Evolutionary conservation across 2,329 filamentous ascomycete genomes (phyloP).

Genomic region (Byssochlamys sp.): DNA sequence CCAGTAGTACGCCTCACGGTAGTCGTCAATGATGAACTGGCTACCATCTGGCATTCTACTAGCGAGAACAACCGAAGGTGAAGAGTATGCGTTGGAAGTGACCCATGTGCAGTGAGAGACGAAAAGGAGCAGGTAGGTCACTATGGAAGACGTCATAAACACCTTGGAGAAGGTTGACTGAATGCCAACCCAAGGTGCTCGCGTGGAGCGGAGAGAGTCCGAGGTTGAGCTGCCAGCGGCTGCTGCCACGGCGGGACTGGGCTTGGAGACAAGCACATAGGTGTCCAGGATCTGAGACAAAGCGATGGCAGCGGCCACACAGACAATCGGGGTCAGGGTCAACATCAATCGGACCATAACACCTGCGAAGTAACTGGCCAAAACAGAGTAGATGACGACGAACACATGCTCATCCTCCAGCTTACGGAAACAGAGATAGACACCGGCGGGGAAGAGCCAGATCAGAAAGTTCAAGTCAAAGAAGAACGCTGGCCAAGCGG

Average conservation of each 20-base stretch:
- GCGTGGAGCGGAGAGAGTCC: conserved; percentile 55
- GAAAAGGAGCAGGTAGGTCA: conserved; percentile 78
- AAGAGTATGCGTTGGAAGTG: conserved; percentile 96
- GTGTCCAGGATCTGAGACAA: conserved; percentile 80
- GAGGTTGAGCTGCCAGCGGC: conserved; percentile 23
- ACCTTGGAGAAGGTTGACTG: conserved; percentile 71
- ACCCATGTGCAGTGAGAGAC: conserved; percentile 99
- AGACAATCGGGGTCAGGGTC: conserved; percentile 90
- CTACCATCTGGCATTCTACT: conserved; percentile 86
- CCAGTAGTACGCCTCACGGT: conserved; percentile 99
- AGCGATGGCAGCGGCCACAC: conserved; percentile 82
- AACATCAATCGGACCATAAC: conserved; percentile 99
- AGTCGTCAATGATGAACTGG: conserved; percentile 98
- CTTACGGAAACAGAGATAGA: conserved; percentile 94
- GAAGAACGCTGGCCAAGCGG: conserved; percentile 97
- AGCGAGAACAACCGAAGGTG: conserved; percentile 89
- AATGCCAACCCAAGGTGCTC: conserved; percentile 69
- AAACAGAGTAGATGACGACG: conserved; percentile 89
- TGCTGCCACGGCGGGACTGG: conserved; percentile 42
- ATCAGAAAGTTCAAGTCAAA: conserved; percentile 97
- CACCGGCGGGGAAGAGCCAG: conserved; percentile 96
- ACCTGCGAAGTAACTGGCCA: conserved; percentile 94
- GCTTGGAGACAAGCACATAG: conserved; percentile 55
- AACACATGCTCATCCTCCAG: conserved; percentile 96
- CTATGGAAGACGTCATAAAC: conserved; percentile 62